These are phyloP conservation scores for Backusella psychrophila DNA, from an alignment of 192 early-diverging fungal genomes.

Conservation along the genomic window DNA sequence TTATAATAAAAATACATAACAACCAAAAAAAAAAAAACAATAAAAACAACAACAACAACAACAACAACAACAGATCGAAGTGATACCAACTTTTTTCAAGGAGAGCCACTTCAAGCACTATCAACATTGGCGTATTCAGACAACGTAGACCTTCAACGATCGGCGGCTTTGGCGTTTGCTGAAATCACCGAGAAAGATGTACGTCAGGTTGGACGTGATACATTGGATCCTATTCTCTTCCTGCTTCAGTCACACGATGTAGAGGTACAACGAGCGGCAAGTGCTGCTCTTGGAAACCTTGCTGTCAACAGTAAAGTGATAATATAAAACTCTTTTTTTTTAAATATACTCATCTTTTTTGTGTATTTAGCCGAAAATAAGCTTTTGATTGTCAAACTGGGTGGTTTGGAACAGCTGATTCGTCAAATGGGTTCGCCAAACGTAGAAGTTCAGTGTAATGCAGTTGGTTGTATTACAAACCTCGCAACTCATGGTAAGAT, in stretches of 20 bases:
- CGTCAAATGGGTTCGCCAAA: conserved; percentile 83
- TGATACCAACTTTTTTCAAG: conserved; percentile 82
- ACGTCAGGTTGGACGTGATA: conserved; percentile 70
- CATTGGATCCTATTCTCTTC: conserved; percentile 78
- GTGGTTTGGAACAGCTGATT: conserved; percentile 81
- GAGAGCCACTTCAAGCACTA: conserved; percentile 74
- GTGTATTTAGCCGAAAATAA: conserved; percentile 72
- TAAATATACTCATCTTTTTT: no score
- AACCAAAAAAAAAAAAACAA: not conserved
- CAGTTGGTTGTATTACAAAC: conserved; percentile 92
- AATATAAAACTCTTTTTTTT: not conserved
- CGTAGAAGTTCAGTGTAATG: conserved; percentile 91
- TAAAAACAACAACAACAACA: not conserved
- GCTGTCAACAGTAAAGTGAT: conserved; percentile 63
- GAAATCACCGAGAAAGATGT: conserved; percentile 90
- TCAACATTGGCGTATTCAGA: conserved; percentile 84
- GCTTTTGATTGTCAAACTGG: conserved; percentile 78
- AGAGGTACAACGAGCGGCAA: conserved; percentile 82
- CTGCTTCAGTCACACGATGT: conserved; percentile 80
- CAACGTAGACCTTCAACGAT: conserved; percentile 81
- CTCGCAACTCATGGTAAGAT: conserved; percentile 74
- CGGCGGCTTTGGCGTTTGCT: conserved; percentile 84
- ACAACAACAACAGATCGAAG: conserved; percentile 58
- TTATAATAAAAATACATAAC: conserved; percentile 3
- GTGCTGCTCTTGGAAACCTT: conserved; percentile 88